These are phyloP conservation scores for Scopulariopsis brevicaulis DNA, from an alignment of 2,329 filamentous ascomycete species.

Conservation along the genomic window DNA sequence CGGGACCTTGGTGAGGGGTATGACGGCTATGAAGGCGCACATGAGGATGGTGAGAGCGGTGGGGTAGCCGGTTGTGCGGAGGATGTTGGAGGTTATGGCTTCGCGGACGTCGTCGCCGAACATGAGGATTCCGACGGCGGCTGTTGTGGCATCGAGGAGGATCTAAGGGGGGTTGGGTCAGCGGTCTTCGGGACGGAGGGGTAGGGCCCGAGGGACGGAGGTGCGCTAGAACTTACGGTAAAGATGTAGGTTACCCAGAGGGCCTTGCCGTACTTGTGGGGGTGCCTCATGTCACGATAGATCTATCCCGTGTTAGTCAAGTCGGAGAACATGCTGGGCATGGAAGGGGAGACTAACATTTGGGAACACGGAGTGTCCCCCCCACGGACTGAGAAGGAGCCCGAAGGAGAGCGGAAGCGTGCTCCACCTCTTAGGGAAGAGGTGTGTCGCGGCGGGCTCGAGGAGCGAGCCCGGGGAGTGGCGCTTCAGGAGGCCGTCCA, in stretches of 20 bases:
- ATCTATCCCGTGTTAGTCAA: conserved; percentile 25
- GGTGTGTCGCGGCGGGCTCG: conserved; percentile 66
- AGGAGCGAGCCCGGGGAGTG: conserved; percentile 71
- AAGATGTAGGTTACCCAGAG: conserved; percentile 76
- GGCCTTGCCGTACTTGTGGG: conserved; percentile 66
- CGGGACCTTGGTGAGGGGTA: conserved; percentile 91
- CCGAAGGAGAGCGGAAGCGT: conserved; percentile 83
- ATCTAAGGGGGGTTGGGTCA: conserved; percentile 30
- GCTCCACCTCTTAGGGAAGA: conserved; percentile 78
- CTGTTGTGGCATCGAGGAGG: conserved; percentile 73
- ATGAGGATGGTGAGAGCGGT: conserved; percentile 63
- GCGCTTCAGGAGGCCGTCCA: conserved; percentile 79
- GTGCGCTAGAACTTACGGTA: conserved; percentile 43
- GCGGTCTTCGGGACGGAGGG: background rate
- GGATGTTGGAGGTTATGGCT: conserved; percentile 84
- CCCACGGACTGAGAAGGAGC: conserved; percentile 69
- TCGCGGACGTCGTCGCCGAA: conserved; percentile 84
- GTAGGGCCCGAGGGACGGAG: background rate
- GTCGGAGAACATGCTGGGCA: background rate
- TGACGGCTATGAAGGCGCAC: conserved; percentile 79
- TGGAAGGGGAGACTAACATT: conserved; percentile 43
- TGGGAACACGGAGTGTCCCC: conserved; percentile 62
- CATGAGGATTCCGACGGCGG: conserved; percentile 81
- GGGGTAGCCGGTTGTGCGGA: conserved; percentile 65
- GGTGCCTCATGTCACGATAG: conserved; percentile 57